phyloP scores from a whole-genome alignment of 163 green algal species.

The Picocystis sp. region DNA sequence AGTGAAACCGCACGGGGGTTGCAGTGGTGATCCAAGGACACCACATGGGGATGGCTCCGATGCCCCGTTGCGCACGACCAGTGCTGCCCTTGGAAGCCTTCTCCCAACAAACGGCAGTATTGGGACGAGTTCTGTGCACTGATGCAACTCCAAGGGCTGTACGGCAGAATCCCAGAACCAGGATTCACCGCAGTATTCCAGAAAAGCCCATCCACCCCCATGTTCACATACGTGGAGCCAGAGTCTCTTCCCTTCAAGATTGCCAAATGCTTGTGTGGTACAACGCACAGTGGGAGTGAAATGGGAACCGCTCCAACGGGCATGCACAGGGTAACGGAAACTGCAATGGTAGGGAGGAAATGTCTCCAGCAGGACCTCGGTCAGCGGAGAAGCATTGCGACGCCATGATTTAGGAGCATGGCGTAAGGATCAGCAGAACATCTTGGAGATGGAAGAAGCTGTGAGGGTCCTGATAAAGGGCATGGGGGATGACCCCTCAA shows the following conservation, averaged over 20 bases:
- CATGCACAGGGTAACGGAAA: too few relatives aligned
- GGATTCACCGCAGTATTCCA: too few relatives aligned
- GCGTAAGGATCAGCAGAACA: background rate
- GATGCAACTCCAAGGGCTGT: constrained; percentile 3
- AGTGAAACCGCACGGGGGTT: constrained; percentile 28
- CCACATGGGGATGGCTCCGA: constrained; percentile 28
- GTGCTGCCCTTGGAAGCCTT: constrained; percentile 26
- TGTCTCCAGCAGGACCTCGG: too few relatives aligned
- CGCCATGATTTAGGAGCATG: too few relatives aligned
- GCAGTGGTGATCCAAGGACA: constrained; percentile 44
- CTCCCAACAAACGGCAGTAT: background rate
- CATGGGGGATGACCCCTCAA: constrained; percentile 25
- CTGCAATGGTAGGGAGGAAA: too few relatives aligned
- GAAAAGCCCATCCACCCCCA: too few relatives aligned
- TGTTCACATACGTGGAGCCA: too few relatives aligned
- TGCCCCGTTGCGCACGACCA: constrained; percentile 13
- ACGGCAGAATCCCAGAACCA: background rate
- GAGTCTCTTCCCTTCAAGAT: too few relatives aligned
- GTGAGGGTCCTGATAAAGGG: constrained; percentile 27
- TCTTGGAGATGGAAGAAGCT: constrained; percentile 27
- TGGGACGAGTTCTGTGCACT: constrained; percentile 4
- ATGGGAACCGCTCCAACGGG: too few relatives aligned
- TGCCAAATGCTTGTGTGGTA: too few relatives aligned
- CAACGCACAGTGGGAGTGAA: too few relatives aligned
- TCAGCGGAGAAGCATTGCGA: too few relatives aligned